Evolutionary conservation across 2,329 filamentous ascomycete genomes (phyloP).

Genomic region (Thielaviopsis ethacetica): DNA sequence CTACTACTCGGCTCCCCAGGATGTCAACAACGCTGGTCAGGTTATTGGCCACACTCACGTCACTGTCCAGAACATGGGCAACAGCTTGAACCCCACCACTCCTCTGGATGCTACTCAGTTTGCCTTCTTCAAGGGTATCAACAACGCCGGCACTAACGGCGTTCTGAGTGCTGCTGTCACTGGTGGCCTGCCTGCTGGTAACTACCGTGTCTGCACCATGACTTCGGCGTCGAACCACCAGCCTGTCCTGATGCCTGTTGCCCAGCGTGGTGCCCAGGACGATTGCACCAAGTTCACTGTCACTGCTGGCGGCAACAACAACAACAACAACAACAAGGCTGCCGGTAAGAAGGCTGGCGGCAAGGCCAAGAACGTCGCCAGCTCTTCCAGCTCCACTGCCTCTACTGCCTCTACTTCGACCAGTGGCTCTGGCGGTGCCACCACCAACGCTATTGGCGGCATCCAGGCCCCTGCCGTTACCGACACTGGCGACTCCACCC

Average conservation of each 20-base stretch:
- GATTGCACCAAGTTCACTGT: constrained; percentile 47
- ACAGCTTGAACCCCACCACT: constrained; percentile 30
- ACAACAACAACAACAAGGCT: constrained; percentile 9
- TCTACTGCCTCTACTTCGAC: constrained; percentile 7
- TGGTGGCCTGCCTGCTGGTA: constrained; percentile 42
- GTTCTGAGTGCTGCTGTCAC: constrained; percentile 35
- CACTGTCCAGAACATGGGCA: constrained; percentile 39
- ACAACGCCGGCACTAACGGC: constrained; percentile 39
- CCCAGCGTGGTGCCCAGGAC: constrained; percentile 50
- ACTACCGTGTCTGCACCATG: constrained; percentile 52
- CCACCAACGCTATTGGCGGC: constrained; percentile 13
- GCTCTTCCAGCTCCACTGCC: too few relatives aligned
- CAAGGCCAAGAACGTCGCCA: constrained; percentile 10
- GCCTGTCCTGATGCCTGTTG: constrained; percentile 48
- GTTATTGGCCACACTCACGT: constrained; percentile 45
- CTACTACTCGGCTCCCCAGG: constrained; percentile 45
- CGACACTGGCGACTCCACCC: constrained; percentile 28
- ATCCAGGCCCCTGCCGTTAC: constrained; percentile 33
- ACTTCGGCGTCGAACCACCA: constrained; percentile 47
- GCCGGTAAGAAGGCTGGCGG: constrained; percentile 12
- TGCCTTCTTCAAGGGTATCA: constrained; percentile 52
- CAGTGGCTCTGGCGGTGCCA: constrained; percentile 1
- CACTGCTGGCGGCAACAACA: constrained; percentile 16
- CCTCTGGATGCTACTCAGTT: constrained; percentile 37
- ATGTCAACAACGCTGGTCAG: constrained; percentile 29